Evolutionary conservation across 2,329 filamentous ascomycete species (phyloP).

Genomic region (Epichloe glyceriae): DNA sequence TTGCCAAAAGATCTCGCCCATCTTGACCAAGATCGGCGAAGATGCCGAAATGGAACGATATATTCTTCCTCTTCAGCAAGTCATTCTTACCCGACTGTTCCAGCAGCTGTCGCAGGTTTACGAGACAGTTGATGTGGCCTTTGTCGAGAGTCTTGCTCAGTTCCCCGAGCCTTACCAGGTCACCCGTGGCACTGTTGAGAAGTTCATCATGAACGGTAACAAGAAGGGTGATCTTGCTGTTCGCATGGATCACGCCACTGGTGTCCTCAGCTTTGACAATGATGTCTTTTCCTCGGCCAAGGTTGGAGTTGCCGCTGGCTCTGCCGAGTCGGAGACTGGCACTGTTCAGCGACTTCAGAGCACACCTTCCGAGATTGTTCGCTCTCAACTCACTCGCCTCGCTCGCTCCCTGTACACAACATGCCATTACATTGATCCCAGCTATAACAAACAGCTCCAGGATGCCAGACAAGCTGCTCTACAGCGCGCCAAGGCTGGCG

Average conservation of each 20-base stretch:
- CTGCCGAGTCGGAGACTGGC: conserved; percentile 71
- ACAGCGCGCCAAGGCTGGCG: conserved; percentile 69
- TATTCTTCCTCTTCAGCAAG: conserved; percentile 88
- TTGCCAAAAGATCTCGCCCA: conserved; percentile 97
- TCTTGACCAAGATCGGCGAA: conserved; percentile 81
- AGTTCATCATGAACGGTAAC: conserved; percentile 99
- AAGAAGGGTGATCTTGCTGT: conserved; percentile 98
- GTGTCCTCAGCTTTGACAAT: conserved; percentile 91
- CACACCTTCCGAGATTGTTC: conserved; percentile 94
- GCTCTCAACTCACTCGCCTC: conserved; percentile 82
- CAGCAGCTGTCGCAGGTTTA: conserved; percentile 98
- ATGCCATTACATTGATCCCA: conserved; percentile 89
- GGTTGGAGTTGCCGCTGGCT: conserved; percentile 71
- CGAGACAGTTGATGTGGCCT: conserved; percentile 88
- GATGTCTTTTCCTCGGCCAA: conserved; percentile 97
- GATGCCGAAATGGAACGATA: conserved; percentile 97
- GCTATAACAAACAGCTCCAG: conserved; percentile 69
- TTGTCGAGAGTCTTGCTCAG: conserved; percentile 84
- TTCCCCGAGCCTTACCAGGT: conserved; percentile 97
- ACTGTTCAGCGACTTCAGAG: conserved; percentile 92
- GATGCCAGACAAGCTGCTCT: conserved; percentile 71
- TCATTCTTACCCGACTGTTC: conserved; percentile 95
- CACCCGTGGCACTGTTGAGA: conserved; percentile 81
- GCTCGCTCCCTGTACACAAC: conserved; percentile 86
- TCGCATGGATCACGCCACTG: conserved; percentile 88